These are phyloP conservation scores for Clonostachys rhizophaga DNA, from an alignment of 2,329 filamentous ascomycete species.

Conservation along the genomic window DNA sequence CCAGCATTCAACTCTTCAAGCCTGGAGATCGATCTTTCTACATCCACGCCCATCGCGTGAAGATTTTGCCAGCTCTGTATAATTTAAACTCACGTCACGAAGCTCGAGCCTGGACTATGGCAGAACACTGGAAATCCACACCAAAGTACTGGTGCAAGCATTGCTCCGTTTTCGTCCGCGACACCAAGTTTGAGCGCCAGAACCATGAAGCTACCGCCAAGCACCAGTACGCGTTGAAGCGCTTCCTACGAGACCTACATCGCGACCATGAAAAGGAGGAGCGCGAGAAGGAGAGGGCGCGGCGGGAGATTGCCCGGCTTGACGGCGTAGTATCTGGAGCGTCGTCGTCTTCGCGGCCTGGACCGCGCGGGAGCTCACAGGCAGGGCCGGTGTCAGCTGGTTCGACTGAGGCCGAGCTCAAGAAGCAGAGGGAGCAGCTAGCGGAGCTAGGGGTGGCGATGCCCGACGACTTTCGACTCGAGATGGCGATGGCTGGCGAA, in stretches of 20 bases:
- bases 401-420: conserved; percentile 58
- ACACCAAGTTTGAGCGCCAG: conserved; percentile 82
- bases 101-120: conserved; percentile 50
- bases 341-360: conserved; percentile 15
- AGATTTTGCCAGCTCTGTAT: neutral
- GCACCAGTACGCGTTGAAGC: conserved; percentile 82
- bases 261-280: conserved; percentile 76
- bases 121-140: conserved; percentile 98
- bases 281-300: conserved; percentile 76
- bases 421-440: conserved; percentile 81
- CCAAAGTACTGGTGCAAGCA: conserved; percentile 99
- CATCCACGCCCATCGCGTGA: neutral
- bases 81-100: neutral
- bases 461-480: conserved; percentile 70
- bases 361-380: neutral
- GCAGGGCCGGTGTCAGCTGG: neutral
- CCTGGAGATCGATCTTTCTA: neutral
- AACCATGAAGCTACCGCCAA: conserved; percentile 86
- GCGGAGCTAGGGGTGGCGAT: conserved; percentile 82
- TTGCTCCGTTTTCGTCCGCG: conserved; percentile 84
- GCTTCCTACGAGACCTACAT: conserved; percentile 85
- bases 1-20: no score
- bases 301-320: conserved; percentile 78
- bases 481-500: conserved; percentile 84
- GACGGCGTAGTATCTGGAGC: conserved; percentile 65